These are phyloP conservation scores for Metarhizium rileyi DNA, from an alignment of 2,329 filamentous ascomycete genomes.

Conservation along the genomic window DNA sequence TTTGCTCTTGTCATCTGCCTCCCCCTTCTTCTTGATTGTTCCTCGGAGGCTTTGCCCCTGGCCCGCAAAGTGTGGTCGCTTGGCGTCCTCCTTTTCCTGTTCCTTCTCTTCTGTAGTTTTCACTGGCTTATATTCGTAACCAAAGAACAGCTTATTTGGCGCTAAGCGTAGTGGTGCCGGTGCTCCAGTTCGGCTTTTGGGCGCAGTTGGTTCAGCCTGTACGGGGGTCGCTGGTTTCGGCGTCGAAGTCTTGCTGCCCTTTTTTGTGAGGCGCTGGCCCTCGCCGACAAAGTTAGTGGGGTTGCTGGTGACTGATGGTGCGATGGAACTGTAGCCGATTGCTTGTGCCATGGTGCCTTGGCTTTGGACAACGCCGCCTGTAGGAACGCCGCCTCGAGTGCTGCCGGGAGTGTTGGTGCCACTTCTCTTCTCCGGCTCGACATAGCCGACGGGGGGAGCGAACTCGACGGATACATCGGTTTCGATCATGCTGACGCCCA, in stretches of 20 bases:
- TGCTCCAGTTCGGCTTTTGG: slow-evolving; percentile 54
- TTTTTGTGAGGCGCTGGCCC: slow-evolving; percentile 82
- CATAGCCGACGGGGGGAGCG: slow-evolving; percentile 85
- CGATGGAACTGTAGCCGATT: slow-evolving; percentile 93
- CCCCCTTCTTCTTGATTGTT: slow-evolving; percentile 61
- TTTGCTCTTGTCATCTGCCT: slow-evolving; percentile 37
- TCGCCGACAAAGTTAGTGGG: slow-evolving; percentile 70
- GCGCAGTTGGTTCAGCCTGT: slow-evolving; percentile 22
- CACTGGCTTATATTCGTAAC: slow-evolving; percentile 83
- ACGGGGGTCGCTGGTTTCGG: slow-evolving; percentile 67
- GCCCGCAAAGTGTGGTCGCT: slow-evolving; percentile 69
- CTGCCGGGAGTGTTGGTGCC: slow-evolving; percentile 84
- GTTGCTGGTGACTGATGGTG: slow-evolving; percentile 61
- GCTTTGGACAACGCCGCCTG: slow-evolving; percentile 66
- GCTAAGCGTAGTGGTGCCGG: slow-evolving; percentile 78
- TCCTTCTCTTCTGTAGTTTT: slow-evolving; percentile 68
- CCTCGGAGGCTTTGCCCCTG: slow-evolving; percentile 71
- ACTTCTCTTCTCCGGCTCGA: slow-evolving; percentile 69
- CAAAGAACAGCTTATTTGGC: slow-evolving; percentile 91
- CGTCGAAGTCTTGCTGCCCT: slow-evolving; percentile 53
- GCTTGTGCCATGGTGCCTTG: slow-evolving; percentile 93
- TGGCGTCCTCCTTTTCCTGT: slow-evolving; percentile 52
- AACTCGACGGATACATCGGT: slow-evolving; percentile 97
- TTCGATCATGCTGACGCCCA: slow-evolving; percentile 88
- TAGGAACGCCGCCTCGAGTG: slow-evolving; percentile 49